Evolutionary conservation across 2,329 filamentous ascomycete genomes (phyloP).

Genomic region (Fusarium verrucosum): DNA sequence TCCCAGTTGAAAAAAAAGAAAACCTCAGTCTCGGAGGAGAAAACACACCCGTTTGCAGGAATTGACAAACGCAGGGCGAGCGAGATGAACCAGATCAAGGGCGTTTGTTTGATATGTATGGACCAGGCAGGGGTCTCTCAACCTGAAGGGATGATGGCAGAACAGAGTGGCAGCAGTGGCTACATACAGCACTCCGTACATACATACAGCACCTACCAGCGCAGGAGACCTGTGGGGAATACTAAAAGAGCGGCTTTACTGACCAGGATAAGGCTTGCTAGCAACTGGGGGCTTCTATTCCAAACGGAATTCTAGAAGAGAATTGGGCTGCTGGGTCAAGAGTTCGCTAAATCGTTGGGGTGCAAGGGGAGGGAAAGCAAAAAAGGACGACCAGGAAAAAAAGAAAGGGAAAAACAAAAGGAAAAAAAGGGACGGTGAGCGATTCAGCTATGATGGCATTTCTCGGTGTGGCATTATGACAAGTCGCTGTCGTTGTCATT

Average conservation of each 20-base stretch:
- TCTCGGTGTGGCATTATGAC: conserved; percentile 38
- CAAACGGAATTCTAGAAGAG: conserved; percentile 44
- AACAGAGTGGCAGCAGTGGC: no score
- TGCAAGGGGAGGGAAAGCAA: conserved; percentile 23
- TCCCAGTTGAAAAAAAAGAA: conserved; percentile 16
- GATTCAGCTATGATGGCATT: conserved; percentile 32
- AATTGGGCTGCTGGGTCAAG: conserved; percentile 15
- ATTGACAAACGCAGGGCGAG: conserved; percentile 36
- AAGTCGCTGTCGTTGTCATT: conserved; percentile 19
- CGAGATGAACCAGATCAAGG: conserved; percentile 41
- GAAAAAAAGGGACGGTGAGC: conserved; percentile 32
- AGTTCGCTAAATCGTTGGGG: conserved; percentile 18
- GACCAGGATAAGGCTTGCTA: conserved; percentile 32
- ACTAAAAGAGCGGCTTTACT: conserved; percentile 31
- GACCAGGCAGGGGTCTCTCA: conserved; percentile 33
- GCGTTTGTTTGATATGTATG: conserved; percentile 40
- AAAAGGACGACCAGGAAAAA: neutral
- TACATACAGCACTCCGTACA: no score
- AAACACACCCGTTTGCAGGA: conserved; percentile 3
- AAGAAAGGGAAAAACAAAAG: no score
- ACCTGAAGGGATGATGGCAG: conserved; percentile 35
- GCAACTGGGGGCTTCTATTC: conserved; percentile 39
- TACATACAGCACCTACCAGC: no score
- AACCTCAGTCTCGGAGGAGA: conserved; percentile 3
- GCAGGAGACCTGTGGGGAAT: conserved; percentile 39